Conservation (phyloP, 139 green algal species). For the Chlamydomonas eustigma region DNA sequence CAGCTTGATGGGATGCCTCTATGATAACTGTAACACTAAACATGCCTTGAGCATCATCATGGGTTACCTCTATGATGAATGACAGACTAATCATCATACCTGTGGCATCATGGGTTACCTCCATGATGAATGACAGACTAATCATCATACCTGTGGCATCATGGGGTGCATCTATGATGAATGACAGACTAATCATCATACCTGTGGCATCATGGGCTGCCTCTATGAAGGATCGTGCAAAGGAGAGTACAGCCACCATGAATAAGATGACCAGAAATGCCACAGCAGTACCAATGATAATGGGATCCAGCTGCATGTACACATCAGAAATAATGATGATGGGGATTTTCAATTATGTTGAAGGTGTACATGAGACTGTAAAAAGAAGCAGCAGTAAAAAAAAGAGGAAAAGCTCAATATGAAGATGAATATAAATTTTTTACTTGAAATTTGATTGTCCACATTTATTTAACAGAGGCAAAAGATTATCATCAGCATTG, state of each 20-base stretch:
- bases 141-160: not conserved
- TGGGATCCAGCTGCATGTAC: not conserved
- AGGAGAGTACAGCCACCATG: conserved; percentile 14
- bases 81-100: not conserved
- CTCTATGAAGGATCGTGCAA: conserved; percentile 37
- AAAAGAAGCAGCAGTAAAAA: not conserved
- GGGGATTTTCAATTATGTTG: not conserved
- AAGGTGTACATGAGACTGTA: not conserved
- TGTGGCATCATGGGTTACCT: not conserved
- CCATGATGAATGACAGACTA: not conserved
- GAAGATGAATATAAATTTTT: not conserved
- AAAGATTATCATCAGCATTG: not conserved
- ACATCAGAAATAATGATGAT: not conserved
- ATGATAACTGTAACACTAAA: not conserved
- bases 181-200: conserved; percentile 1
- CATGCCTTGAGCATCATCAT: too few species aligned
- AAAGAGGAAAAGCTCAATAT: not conserved
- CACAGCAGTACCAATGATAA: not conserved
- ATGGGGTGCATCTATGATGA: not conserved
- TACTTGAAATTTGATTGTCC: not conserved
- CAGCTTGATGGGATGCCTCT: not conserved
- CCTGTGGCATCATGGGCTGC: conserved; percentile 33
- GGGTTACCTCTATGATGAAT: not conserved
- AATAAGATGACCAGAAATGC: conserved; percentile 1
- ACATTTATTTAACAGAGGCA: conserved; percentile 3